Evolutionary conservation across 305 asterid species (phyloP), one percentile per base, ranked within the genome.

Genomic region (Solanum hybrid): DNA sequence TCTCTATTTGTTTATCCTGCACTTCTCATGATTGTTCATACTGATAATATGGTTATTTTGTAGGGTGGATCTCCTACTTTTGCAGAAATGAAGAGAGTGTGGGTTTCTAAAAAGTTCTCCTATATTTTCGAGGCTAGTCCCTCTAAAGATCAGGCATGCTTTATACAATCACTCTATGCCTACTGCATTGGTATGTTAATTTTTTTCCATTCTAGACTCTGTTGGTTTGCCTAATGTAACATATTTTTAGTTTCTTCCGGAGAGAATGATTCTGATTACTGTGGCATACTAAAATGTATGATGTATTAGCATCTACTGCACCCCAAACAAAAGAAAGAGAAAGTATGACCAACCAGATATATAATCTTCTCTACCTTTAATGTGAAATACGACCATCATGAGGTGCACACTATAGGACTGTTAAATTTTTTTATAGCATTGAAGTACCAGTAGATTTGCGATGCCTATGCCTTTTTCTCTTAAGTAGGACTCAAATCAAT

Each of bases 91-190:
- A 96, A 96, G 93, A 93, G 91, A 86, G 91, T 95, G 14, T 97
- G 99, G 99, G 94, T 92, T 89, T 94, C 94, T 6, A 95, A 92
- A 92, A 97, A 94, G 92, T 95, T 97, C 92, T 94, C 99, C 37
- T 95, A 87, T 91, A 94, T 97, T 24, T 97, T 95, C 28, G 97
- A 97, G 94, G 98, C 97, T 33, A 92, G 95, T 89, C 99, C 98
- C 88, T 92, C 98, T 34, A 92, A 94, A 85, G 95, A 96, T 92
- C 98, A 93, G 90, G 97, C 96, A 89, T 93, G 93, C 95, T 97
- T 97, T 92, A 93, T 96, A 97, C 99, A 96, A 94, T 95, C 99
- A 42, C 89, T 97, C 31, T 97, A 94, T 93, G 97, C 96, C 35
- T 96, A 97, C 92, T 90, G 93, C 33, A 94, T 93, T 78, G 94